Evolutionary conservation across 306 rosid species (phyloP).

Genomic region (Rosa lucieae): DNA sequence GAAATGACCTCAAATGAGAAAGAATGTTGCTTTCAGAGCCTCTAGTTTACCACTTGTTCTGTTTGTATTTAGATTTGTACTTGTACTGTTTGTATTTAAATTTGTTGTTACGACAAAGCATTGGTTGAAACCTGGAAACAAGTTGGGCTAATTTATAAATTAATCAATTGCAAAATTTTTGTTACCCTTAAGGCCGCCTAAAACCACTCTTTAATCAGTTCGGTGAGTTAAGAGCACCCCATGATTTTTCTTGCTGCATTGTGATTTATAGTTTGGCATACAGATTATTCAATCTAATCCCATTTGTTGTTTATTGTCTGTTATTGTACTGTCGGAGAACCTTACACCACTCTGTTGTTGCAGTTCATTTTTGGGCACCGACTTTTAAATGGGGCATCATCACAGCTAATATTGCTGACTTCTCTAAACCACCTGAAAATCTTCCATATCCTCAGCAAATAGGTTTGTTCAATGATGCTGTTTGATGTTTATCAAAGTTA

Average conservation of each 20-base stretch:
- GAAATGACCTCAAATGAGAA: not conserved
- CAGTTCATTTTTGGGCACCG: constrained; percentile 99
- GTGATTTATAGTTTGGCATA: not conserved
- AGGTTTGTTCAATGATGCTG: constrained; percentile 45
- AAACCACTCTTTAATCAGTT: not conserved
- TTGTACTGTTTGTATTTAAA: no score
- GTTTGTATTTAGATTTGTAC: not conserved
- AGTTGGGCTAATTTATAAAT: not conserved
- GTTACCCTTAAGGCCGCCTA: not conserved
- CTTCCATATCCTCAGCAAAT: constrained; percentile 93
- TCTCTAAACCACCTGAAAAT: constrained; percentile 86
- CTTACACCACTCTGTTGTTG: constrained; percentile 18
- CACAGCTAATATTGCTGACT: constrained; percentile 90
- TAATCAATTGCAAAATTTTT: not conserved
- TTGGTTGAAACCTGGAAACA: not conserved
- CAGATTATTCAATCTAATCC: not conserved
- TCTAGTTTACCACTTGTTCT: not conserved
- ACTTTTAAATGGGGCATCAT: constrained; percentile 99
- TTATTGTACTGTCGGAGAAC: not conserved
- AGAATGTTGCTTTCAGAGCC: not conserved
- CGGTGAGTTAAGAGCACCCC: not conserved
- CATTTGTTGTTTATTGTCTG: not conserved
- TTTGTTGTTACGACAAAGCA: not conserved
- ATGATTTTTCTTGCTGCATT: not conserved
- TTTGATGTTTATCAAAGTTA: not conserved